Conservation (phyloP, 2,329 filamentous ascomycete species). For the Pseudohalonectria lignicola region DNA sequence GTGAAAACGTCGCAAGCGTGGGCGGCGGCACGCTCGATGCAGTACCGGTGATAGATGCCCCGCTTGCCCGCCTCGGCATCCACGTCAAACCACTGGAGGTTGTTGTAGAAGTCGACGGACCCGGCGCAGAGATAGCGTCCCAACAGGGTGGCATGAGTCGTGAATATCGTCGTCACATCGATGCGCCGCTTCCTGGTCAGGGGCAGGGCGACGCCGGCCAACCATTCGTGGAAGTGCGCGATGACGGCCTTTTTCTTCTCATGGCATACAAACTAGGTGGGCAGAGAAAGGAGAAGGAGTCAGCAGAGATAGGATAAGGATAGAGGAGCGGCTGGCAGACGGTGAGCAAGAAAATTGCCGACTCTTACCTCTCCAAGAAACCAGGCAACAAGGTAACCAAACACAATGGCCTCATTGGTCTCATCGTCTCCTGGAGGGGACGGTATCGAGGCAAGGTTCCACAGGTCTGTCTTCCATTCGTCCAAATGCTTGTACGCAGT, state of each 20-base stretch:
- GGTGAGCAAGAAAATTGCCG: slow-evolving; percentile 3
- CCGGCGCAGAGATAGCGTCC: slow-evolving; percentile 95
- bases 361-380: slow-evolving; percentile 81
- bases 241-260: slow-evolving; percentile 89
- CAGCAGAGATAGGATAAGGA: neutral
- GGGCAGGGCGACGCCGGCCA: slow-evolving; percentile 85
- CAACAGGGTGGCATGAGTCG: slow-evolving; percentile 89
- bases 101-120: slow-evolving; percentile 98
- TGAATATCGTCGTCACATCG: slow-evolving; percentile 96
- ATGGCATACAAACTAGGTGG: slow-evolving; percentile 75
- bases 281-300: neutral
- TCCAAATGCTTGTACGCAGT: slow-evolving; percentile 84
- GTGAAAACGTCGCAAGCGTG: slow-evolving; percentile 96
- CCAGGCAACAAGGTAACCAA: slow-evolving; percentile 96
- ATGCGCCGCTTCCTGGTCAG: slow-evolving; percentile 89
- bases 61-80: slow-evolving; percentile 95
- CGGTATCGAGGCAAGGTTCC: slow-evolving; percentile 89
- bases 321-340: slow-evolving; percentile 1
- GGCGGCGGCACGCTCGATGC: slow-evolving; percentile 87
- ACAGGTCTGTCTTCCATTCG: slow-evolving; percentile 95
- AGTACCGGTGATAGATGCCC: slow-evolving; percentile 97
- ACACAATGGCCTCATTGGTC: slow-evolving; percentile 95
- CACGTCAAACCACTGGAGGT: slow-evolving; percentile 91
- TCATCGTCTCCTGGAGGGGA: slow-evolving; percentile 84
- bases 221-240: slow-evolving; percentile 98